These are phyloP conservation scores for Mycena haematopus DNA, from an alignment of 768 basidiomycete genomes.

Conservation along the genomic window DNA sequence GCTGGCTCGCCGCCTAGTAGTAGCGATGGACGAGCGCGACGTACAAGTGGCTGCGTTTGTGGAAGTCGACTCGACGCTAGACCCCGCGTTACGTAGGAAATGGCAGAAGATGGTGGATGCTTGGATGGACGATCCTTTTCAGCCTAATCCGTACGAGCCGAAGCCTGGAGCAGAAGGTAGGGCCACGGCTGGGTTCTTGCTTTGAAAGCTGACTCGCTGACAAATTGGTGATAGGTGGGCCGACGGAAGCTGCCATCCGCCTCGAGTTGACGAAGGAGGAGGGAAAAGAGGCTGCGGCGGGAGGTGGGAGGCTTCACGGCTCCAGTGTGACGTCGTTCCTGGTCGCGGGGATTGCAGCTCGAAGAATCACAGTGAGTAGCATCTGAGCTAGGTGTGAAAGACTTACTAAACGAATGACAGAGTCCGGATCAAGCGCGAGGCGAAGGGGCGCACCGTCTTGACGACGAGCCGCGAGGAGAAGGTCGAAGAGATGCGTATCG, in stretches of 20 bases:
- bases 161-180: not conserved
- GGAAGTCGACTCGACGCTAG: constrained; percentile 8
- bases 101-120: constrained; percentile 13
- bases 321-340: not conserved
- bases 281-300: not conserved
- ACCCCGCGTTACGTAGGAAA: not conserved
- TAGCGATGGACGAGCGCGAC: constrained; percentile 19
- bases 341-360: not conserved
- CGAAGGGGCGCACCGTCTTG: not conserved
- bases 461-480: constrained; percentile 7
- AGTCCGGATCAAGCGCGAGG: not conserved
- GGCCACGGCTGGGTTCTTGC: no score
- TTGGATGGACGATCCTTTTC: constrained; percentile 2
- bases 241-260: not conserved
- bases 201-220: not conserved
- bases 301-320: not conserved
- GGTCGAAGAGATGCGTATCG: constrained; percentile 19
- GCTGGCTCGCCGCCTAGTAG: constrained; percentile 1
- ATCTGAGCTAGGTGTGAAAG: not conserved
- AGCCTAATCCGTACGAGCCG: constrained; percentile 11
- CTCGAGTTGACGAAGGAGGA: not conserved
- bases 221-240: not conserved
- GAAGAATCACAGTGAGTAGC: constrained; percentile 8
- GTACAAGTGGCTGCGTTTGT: constrained; percentile 4
- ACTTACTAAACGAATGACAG: not conserved